These are phyloP conservation scores for Raddia distichophylla DNA, from an alignment of 176 grass and related monocot genomes.

Conservation along the genomic window DNA sequence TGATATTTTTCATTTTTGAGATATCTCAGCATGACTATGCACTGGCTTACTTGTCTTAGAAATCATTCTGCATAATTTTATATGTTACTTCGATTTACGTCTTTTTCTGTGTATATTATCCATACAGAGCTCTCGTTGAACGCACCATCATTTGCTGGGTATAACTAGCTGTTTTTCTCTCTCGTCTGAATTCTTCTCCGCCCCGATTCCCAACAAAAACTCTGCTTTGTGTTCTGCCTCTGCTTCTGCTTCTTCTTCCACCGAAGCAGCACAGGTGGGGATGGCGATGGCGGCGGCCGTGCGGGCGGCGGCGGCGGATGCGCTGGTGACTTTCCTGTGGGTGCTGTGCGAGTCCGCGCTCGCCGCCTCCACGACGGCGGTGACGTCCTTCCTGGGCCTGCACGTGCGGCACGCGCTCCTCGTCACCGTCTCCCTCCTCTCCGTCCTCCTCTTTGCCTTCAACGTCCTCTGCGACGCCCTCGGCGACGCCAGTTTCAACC, in stretches of 20 bases:
- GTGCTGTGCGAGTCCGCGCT: conserved; percentile 59
- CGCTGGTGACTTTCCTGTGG: conserved; percentile 71
- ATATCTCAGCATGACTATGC: too few relatives aligned
- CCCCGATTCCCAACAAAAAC: not conserved
- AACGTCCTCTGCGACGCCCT: conserved; percentile 51
- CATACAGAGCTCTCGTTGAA: too few relatives aligned
- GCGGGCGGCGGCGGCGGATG: conserved; percentile 55
- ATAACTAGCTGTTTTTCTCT: too few relatives aligned
- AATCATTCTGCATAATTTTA: too few relatives aligned
- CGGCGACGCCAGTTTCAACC: conserved; percentile 73
- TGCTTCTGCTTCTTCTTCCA: not conserved
- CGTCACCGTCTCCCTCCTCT: conserved; percentile 57
- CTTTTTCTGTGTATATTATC: too few relatives aligned
- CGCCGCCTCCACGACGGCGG: conserved; percentile 46
- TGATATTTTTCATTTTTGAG: too few relatives aligned
- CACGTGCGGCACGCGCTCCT: conserved; percentile 44
- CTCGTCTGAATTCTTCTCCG: not conserved
- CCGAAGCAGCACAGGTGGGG: not conserved
- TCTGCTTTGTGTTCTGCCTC: too few relatives aligned
- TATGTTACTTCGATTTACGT: too few relatives aligned
- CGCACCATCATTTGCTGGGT: too few relatives aligned
- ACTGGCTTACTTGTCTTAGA: too few relatives aligned
- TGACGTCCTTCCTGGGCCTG: conserved; percentile 45
- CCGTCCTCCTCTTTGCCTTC: conserved; percentile 56
- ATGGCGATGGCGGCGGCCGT: conserved; percentile 46